These are phyloP conservation scores for Dalbergia oliveri DNA, from an alignment of 306 rosid species.

Conservation along the genomic window DNA sequence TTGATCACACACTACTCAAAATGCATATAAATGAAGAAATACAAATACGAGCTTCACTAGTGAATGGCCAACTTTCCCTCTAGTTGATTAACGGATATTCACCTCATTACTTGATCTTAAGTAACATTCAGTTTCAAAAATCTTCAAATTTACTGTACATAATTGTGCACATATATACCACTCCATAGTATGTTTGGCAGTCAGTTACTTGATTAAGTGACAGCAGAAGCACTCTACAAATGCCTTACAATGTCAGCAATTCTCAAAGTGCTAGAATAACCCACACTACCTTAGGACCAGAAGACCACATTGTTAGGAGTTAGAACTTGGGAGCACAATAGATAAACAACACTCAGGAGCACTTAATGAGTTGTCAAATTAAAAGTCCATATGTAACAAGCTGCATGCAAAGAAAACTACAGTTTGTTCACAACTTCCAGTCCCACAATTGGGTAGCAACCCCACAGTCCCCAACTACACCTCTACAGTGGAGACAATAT, in stretches of 20 bases:
- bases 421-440: not conserved
- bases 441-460: not conserved
- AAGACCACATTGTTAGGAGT: not conserved
- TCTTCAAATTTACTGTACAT: not conserved
- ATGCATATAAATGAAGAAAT: slow-evolving; percentile 7
- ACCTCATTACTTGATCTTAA: not conserved
- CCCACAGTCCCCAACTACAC: slow-evolving; percentile 4
- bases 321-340: not conserved
- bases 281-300: not conserved
- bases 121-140: slow-evolving; percentile 15
- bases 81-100: not conserved
- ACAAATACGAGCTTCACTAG: not conserved
- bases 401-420: not conserved
- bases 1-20: not conserved
- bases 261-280: not conserved
- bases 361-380: not conserved
- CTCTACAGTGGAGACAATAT: not conserved
- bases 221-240: not conserved
- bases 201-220: not conserved
- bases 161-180: not conserved
- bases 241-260: not conserved
- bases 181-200: not conserved
- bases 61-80: not conserved
- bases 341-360: not conserved
- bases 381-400: not conserved